A percentile compares a stretch with the other conserved stretches of the same genome.
Evolutionary conservation across 441 rosid genomes (phyloP).

Genomic region (Flueggea neowawraea): DNA sequence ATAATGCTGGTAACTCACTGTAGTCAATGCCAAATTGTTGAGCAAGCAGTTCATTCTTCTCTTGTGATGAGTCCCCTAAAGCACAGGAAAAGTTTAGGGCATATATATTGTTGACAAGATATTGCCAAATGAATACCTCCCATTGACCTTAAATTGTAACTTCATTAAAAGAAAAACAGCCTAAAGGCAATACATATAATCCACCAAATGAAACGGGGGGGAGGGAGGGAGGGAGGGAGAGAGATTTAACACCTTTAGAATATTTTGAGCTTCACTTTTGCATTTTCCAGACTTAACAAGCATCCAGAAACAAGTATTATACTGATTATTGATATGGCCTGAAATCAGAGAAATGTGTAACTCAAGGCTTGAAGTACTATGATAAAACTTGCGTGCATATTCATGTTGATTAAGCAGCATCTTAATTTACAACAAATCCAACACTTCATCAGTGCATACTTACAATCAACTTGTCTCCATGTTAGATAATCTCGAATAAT

Average conservation of each 20-base stretch:
- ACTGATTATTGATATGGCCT: conserved; percentile 97
- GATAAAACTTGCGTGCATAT: neutral
- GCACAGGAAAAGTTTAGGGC: neutral
- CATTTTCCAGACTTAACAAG: conserved; percentile 82
- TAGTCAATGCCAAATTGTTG: conserved; percentile 66
- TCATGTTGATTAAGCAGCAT: neutral
- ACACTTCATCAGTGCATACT: conserved; percentile 25
- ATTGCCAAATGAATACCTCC: neutral
- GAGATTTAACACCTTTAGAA: conserved; percentile 48
- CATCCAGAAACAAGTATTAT: conserved; percentile 91
- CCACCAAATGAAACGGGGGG: neutral
- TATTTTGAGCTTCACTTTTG: conserved; percentile 68
- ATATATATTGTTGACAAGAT: neutral
- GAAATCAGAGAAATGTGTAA: conserved; percentile 16
- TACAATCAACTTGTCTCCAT: conserved; percentile 99
- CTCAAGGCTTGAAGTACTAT: neutral
- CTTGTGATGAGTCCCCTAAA: conserved; percentile 87
- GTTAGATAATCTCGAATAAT: conserved; percentile 84
- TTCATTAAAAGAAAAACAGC: neutral
- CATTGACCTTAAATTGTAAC: neutral
- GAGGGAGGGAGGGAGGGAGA: neutral
- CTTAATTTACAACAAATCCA: neutral
- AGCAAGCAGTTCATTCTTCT: conserved; percentile 66
- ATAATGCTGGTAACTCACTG: conserved; percentile 49
- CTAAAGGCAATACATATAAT: neutral